These are phyloP conservation scores for Aspergillus quadrilineatus DNA, from an alignment of 2,329 filamentous ascomycete species.

Conservation along the genomic window DNA sequence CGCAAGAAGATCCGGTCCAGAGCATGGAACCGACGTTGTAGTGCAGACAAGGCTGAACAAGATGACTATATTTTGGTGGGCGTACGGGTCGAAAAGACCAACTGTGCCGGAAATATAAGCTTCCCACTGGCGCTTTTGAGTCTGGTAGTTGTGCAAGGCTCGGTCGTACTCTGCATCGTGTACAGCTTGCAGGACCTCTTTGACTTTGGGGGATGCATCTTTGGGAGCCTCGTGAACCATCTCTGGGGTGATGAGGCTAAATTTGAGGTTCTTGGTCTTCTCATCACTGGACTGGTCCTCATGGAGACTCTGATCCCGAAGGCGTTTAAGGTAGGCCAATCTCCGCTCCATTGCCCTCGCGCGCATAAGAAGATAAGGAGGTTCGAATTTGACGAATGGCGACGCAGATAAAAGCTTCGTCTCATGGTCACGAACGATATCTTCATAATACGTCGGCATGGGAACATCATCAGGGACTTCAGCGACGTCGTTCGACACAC, in stretches of 20 bases:
- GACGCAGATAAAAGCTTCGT: conserved; percentile 93
- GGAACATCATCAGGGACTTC: conserved; percentile 74
- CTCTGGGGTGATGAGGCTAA: conserved; percentile 88
- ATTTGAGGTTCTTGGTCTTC: conserved; percentile 66
- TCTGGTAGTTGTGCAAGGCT: conserved; percentile 87
- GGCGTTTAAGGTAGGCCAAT: conserved; percentile 74
- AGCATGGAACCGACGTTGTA: conserved; percentile 87
- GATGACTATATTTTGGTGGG: conserved; percentile 94
- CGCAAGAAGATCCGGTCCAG: conserved; percentile 84
- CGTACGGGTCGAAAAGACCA: conserved; percentile 89
- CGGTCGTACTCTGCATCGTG: conserved; percentile 97
- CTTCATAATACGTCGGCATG: conserved; percentile 89
- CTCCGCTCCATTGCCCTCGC: conserved; percentile 86
- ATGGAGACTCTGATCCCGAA: conserved; percentile 67
- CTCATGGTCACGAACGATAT: conserved; percentile 89
- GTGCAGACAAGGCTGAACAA: conserved; percentile 93
- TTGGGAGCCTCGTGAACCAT: conserved; percentile 88
- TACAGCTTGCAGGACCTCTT: conserved; percentile 90
- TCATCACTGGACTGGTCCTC: conserved; percentile 54
- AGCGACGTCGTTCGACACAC: conserved; percentile 26
- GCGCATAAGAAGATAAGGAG: conserved; percentile 89
- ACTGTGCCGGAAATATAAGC: conserved; percentile 85
- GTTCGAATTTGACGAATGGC: conserved; percentile 92
- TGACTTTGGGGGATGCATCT: conserved; percentile 78
- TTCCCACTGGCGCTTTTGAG: conserved; percentile 94